Base-by-base conservation (phyloP, 2,329 filamentous ascomycete species). In the Fusarium sp. region DNA sequence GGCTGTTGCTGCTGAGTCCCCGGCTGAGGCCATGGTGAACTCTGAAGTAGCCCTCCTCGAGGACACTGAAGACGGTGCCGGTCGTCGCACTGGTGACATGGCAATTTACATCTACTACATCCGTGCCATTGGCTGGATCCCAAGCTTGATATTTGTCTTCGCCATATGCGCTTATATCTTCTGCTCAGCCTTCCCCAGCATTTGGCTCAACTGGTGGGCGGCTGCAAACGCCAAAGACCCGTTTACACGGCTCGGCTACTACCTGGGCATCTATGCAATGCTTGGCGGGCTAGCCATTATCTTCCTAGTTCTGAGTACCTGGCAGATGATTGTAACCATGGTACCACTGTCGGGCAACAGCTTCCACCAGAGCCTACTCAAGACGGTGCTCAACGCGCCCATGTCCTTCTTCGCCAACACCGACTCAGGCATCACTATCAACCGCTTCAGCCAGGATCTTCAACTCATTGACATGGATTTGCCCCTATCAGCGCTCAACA, bases 381-480 rank as follows among this genome's bases (percentile, higher is more conserved):
- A 58, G 11, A 67, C 70, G 8, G 72, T 75, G 1, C 66, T 75
- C 36, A 57, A 72, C 7, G 77, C 78, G 0, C 76, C 78, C 26
- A 70, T 80, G 64, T 75, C 75, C 10, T 81, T 80, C 65, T 79
- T 79, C 42, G 74, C 75, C 2, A 51, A 67, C 4, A 79, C 75
- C 4, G 80, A 82, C 49, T 64, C 73, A 7, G 80, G 80, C 1
- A 47, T 75, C 4, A 79, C 77, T 7, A 73, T 78, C 28, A 82
- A 82, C 50, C 62, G 80, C 15, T 82, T 82, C 57, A 80, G 77
- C 28, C 80, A 82, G 47, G 80, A 82, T 53, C 65, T 82, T 0
- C 76, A 77, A 36, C 75, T 82, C 4, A 76, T 82, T 11, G 80
- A 82, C 43, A 78, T 74, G 47, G 76, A 79, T 22, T 62, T 81